phyloP scores from a whole-genome alignment of 2,329 filamentous ascomycete genomes.

The Keithomyces neogunnii region DNA sequence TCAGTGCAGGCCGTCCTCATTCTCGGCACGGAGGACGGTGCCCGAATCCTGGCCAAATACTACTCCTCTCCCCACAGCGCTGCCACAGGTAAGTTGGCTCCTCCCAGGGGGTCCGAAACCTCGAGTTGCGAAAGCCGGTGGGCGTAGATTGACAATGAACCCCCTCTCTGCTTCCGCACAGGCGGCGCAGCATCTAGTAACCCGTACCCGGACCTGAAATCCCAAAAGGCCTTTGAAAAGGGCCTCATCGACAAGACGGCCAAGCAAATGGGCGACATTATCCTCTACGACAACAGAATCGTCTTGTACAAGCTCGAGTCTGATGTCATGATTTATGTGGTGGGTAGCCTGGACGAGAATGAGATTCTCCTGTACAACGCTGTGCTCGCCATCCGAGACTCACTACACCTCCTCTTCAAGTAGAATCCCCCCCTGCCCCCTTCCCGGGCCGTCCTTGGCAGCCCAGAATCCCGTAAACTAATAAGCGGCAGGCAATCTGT shows the following conservation, averaged over 20 bases:
- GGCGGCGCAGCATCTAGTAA: constrained; percentile 45
- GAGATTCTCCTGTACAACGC: constrained; percentile 96
- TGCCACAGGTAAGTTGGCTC: constrained; percentile 22
- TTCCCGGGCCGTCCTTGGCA: neutral
- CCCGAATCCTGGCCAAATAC: constrained; percentile 91
- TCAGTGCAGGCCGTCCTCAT: constrained; percentile 71
- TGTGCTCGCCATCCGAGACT: constrained; percentile 81
- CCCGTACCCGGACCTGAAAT: constrained; percentile 81
- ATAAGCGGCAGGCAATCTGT: constrained; percentile 67
- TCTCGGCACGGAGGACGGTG: constrained; percentile 78
- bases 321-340: constrained; percentile 92
- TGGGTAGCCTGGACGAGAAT: constrained; percentile 88
- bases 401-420: constrained; percentile 87
- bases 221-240: constrained; percentile 96
- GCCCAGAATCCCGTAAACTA: neutral
- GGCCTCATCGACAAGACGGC: constrained; percentile 90
- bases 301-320: constrained; percentile 98
- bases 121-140: neutral
- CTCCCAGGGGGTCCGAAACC: neutral
- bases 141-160: constrained; percentile 7
- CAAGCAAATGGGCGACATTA: constrained; percentile 92
- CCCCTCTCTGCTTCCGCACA: constrained; percentile 20
- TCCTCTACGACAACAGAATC: constrained; percentile 93
- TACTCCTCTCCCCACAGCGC: constrained; percentile 56
- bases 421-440: constrained; percentile 31